A percentile compares a stretch with the other conserved stretches of the same genome.
Evolutionary conservation across 768 basidiomycete genomes (phyloP).

Genomic region (Lactifluus echinatus): DNA sequence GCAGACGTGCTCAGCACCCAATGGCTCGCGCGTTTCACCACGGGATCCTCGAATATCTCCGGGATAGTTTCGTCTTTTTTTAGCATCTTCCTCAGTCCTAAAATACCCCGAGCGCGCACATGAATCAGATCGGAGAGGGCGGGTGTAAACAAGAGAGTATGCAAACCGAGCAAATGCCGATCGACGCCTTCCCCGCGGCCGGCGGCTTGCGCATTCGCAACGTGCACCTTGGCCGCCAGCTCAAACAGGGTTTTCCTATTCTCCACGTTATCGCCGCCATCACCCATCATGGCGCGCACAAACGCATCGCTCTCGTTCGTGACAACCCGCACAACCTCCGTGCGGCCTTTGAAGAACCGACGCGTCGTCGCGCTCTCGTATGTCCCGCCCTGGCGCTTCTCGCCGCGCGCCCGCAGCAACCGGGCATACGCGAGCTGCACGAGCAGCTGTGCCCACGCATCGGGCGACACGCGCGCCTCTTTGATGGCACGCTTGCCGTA

Average conservation of each 20-base stretch:
- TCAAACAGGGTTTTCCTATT: constrained; percentile 47
- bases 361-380: constrained; percentile 94
- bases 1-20: constrained; percentile 92
- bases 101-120: not conserved
- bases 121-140: not conserved
- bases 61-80: constrained; percentile 56
- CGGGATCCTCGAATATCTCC: constrained; percentile 65
- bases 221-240: constrained; percentile 56
- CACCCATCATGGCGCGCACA: constrained; percentile 62
- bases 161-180: constrained; percentile 75
- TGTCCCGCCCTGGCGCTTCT: constrained; percentile 62
- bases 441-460: constrained; percentile 91
- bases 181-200: constrained; percentile 72
- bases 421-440: constrained; percentile 84
- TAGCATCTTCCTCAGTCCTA: constrained; percentile 68
- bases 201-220: constrained; percentile 53
- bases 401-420: constrained; percentile 31
- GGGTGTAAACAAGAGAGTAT: not conserved
- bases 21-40: constrained; percentile 59
- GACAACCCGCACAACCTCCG: constrained; percentile 87
- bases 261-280: constrained; percentile 33
- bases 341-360: constrained; percentile 80
- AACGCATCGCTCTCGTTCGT: constrained; percentile 69
- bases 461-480: constrained; percentile 80
- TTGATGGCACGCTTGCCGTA: constrained; percentile 89